Base-by-base conservation (phyloP, 495 filamentous ascomycete species). In the Aspergillus kassunensis region DNA sequence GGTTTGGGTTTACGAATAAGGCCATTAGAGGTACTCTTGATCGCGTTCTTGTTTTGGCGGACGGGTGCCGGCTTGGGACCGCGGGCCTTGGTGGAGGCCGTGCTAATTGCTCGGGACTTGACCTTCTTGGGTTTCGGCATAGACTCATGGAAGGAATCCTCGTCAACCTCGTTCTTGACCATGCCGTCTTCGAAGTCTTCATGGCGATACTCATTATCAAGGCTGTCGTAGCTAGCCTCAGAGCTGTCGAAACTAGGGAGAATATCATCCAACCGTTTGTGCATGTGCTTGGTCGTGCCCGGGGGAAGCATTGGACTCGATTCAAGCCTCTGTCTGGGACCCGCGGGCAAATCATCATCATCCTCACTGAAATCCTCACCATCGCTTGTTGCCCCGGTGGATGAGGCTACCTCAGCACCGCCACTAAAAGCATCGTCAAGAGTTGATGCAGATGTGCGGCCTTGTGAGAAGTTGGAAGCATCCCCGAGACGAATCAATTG, bases 401-500 rank as follows among this genome's bases (percentile, higher is more conserved):
- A 96, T 10, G 90, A 96, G 34, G 89, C 84, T 30, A 79, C 80
- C 59, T 96, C 92, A 33, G 92, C 91, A 57, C 82, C 84, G 12
- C 90, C 89, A 64, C 90, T 95, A 56, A 95, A 82, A 7, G 87
- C 88, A 69, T 97, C 95, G 63, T 96, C 93, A 30, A 91, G 70
- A 16, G 93, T 95, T 6, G 93, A 96, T n/a, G 88, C 87, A 6
- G 91, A 97, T 4, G 90, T 90, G 61, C 91, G 88, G 37, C 88
- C 89, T 57, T 91, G 85, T 12, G 90, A 92, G 57, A 91, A 84
- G 59, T 92, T 91, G 25, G 90, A 90, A 56, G 89, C 84, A 62
- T 95, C 89, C n/a, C 92, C 90, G 45, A 98, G 77, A 53, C 90
- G 86, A 81, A 98, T 97, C 56, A 98, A 77, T 66, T 97, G 91